Conservation (phyloP, 129 eudicot species). For the Lonicera japonica region DNA sequence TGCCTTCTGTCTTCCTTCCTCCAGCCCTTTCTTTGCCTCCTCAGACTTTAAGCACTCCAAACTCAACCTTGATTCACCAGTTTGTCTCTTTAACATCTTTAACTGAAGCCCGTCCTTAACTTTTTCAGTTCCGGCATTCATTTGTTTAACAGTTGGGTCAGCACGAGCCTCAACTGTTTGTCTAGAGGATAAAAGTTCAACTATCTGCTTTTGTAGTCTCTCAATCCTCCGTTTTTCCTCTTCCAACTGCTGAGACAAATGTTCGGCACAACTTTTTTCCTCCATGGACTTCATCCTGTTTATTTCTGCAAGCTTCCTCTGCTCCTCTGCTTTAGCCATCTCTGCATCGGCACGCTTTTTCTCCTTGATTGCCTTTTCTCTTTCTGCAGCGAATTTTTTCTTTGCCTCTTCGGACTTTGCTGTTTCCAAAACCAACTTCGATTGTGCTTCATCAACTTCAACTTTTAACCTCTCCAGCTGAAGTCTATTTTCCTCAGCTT, state of each 20-base stretch:
- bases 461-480: constrained; percentile 42
- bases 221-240: constrained; percentile 30
- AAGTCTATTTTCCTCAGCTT: constrained; percentile 34
- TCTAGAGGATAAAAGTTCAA: constrained; percentile 8
- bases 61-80: constrained; percentile 2
- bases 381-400: constrained; percentile 60
- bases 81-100: constrained; percentile 6
- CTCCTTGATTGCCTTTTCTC: constrained; percentile 33
- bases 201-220: constrained; percentile 36
- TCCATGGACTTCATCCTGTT: constrained; percentile 40
- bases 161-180: constrained; percentile 14
- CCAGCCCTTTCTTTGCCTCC: constrained; percentile 17
- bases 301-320: constrained; percentile 43
- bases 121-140: constrained; percentile 6
- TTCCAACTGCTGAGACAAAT: constrained; percentile 45
- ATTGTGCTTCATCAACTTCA: constrained; percentile 43
- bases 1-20: constrained; percentile 38
- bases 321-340: constrained; percentile 38
- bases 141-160: not conserved
- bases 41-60: constrained; percentile 6
- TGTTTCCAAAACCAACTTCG: constrained; percentile 29
- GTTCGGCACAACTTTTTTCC: constrained; percentile 52
- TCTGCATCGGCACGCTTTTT: constrained; percentile 40
- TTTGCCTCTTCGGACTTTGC: constrained; percentile 45
- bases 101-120: constrained; percentile 5